Conservation (phyloP, 768 basidiomycete genomes). For the Termitomyces bulborhizus region DNA sequence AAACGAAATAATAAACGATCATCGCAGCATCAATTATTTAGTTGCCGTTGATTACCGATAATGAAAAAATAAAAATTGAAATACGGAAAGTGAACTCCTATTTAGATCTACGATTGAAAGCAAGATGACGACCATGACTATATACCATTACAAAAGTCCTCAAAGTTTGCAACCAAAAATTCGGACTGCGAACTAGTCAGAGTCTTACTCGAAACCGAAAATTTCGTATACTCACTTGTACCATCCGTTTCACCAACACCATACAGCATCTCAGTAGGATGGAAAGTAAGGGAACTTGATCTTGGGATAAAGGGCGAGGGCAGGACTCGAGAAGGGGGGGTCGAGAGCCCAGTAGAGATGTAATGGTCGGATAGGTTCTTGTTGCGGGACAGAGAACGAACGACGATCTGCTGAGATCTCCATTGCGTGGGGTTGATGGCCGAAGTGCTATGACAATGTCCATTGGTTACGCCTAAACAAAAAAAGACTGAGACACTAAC, state of each 20-base stretch:
- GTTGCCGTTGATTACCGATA: background rate
- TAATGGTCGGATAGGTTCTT: slow-evolving; percentile 37
- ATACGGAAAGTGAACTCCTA: background rate
- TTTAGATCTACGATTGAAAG: slow-evolving; percentile 13
- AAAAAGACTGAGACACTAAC: slow-evolving; percentile 41
- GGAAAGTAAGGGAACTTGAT: slow-evolving; percentile 66
- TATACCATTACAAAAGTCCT: slow-evolving; percentile 13
- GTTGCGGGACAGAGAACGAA: slow-evolving; percentile 48
- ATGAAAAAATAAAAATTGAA: background rate
- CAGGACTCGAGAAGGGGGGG: slow-evolving; percentile 46
- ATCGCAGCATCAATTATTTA: background rate
- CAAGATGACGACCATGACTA: slow-evolving; percentile 14
- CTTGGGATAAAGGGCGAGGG: slow-evolving; percentile 59
- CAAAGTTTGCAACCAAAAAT: slow-evolving; percentile 53
- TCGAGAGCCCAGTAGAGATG: slow-evolving; percentile 48
- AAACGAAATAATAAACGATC: background rate
- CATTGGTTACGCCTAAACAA: background rate
- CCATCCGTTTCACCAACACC: slow-evolving; percentile 73
- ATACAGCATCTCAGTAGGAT: slow-evolving; percentile 83
- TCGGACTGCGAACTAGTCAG: slow-evolving; percentile 32
- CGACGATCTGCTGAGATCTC: slow-evolving; percentile 57
- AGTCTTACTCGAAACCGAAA: background rate
- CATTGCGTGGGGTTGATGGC: slow-evolving; percentile 52
- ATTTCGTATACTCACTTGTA: slow-evolving; percentile 30
- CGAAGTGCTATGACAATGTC: slow-evolving; percentile 41